Percentiles rank a stretch among this genome's conserved stretches.
These are phyloP conservation scores for Neonectria coccinea DNA, from an alignment of 2,329 filamentous ascomycete species.

Conservation along the genomic window DNA sequence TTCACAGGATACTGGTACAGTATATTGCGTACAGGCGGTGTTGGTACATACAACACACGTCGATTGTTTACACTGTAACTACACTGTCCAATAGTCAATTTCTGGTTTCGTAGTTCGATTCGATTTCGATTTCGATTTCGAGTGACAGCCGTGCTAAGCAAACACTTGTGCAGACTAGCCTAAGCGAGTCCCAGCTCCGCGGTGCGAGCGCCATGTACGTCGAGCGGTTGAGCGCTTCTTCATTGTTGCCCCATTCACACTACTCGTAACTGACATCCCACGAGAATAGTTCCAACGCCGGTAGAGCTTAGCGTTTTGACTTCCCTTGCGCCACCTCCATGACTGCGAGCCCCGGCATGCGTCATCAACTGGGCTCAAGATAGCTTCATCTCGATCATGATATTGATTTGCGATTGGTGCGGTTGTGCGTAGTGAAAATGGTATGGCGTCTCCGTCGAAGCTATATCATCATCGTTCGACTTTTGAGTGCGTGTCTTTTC, in stretches of 20 bases:
- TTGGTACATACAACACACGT: not conserved
- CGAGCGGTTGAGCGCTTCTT: not conserved
- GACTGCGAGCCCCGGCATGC: conserved; percentile 38
- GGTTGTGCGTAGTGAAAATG: not conserved
- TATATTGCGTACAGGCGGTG: not conserved
- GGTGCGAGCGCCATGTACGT: conserved; percentile 18
- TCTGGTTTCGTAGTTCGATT: too few relatives aligned
- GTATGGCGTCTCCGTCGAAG: not conserved
- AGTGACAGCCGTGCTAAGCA: not conserved
- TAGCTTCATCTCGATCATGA: conserved; percentile 19
- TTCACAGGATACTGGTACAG: not conserved
- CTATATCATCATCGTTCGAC: not conserved
- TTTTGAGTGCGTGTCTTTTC: not conserved
- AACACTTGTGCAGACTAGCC: not conserved
- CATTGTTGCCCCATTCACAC: not conserved
- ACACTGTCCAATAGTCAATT: not conserved
- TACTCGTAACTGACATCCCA: conserved; percentile 2
- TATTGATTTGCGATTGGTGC: conserved; percentile 12
- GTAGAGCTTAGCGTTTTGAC: conserved; percentile 1
- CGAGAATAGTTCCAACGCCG: conserved; percentile 10
- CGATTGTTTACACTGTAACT: not conserved
- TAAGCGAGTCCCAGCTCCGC: not conserved
- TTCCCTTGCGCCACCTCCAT: conserved; percentile 7
- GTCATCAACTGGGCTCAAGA: conserved; percentile 35
- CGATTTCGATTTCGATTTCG: not conserved